Evolutionary conservation across 495 filamentous ascomycete genomes (phyloP).

Genomic region (Zalerion maritima): DNA sequence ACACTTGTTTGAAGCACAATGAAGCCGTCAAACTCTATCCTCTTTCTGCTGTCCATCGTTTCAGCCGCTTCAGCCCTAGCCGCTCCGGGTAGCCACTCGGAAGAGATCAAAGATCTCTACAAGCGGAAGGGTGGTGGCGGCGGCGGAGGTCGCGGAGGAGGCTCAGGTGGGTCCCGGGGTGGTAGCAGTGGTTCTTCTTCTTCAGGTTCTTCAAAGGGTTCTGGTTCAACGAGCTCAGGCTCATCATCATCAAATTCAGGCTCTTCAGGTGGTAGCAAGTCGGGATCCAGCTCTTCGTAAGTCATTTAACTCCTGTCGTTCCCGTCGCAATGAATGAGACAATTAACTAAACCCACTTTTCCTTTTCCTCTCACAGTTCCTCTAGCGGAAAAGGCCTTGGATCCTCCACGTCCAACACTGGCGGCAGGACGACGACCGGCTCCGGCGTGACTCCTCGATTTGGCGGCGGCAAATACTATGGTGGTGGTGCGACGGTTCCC

Average conservation of each 20-base stretch:
- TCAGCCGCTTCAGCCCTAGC: too few species aligned
- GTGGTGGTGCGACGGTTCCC: slow-evolving; percentile 57
- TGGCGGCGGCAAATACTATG: slow-evolving; percentile 59
- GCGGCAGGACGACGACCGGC: slow-evolving; percentile 50
- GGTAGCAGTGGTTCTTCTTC: slow-evolving; percentile 16
- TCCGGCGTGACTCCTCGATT: slow-evolving; percentile 46
- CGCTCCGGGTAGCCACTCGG: too few species aligned
- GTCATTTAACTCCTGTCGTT: background rate
- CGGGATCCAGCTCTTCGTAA: background rate
- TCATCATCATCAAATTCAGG: too few species aligned
- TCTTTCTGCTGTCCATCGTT: too few species aligned
- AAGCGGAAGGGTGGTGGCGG: slow-evolving; percentile 44
- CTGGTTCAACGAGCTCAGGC: background rate
- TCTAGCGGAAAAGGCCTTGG: slow-evolving; percentile 10
- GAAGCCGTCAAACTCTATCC: too few species aligned
- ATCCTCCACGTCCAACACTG: slow-evolving; percentile 33
- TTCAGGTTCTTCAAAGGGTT: slow-evolving; percentile 3
- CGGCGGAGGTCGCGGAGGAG: slow-evolving; percentile 33
- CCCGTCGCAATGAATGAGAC: background rate
- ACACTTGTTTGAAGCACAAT: too few species aligned
- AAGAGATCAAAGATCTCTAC: slow-evolving; percentile 27
- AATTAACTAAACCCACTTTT: background rate
- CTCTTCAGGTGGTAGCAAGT: slow-evolving; percentile 5
- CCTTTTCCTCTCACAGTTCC: slow-evolving; percentile 2
- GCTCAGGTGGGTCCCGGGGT: slow-evolving; percentile 13